Evolutionary conservation across 805 yeast genomes (phyloP), one percentile per base, ranked within the genome.

Genomic region (Metschnikowia continentalis): DNA sequence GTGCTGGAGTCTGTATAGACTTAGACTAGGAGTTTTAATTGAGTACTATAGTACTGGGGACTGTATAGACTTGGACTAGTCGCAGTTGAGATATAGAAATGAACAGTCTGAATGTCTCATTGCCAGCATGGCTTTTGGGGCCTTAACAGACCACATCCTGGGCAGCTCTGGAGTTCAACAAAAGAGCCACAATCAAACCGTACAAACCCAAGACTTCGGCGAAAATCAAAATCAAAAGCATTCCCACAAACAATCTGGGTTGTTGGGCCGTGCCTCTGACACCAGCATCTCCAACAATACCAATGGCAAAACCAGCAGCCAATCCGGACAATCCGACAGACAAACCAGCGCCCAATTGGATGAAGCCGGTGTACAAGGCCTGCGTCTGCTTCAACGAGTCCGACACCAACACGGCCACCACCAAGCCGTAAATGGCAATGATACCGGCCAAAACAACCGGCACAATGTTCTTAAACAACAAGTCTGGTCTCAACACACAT

Each of bases 371-470:
- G 79, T 88, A 92, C 60, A 92, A 78, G 51, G 98, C 59, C 76
- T 91, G 96, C 63, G 82, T 79, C 75, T 91, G 97, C 66, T 83
- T 83, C 65, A 92, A 81, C 47, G 92, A 84, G 64, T 88, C 94
- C 50, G 97, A 86, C 57, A 92, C 92, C 69, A 92, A 82, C 58
- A 92, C 99, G 23, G 97, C 88, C 54, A 92, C 97, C 57, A 92
- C 98, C 68, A 92, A 78, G 53, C 99, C 99, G 72, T 92, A 92
- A 77, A 92, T 91, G 76, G 98, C 97, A 77, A 92, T 90, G 69
- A 92, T 92, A 92, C 99, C 99, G 59, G 98, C 97, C 97, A 92
- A 92, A 77, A 92, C 84, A 63, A 94, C 97, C 58, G 99, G 99
- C 55, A 92, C 96, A 64, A 91, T 86, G 77, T 88, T 88, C 77